A percentile compares a stretch with the other conserved stretches of the same genome.
phyloP scores from a whole-genome alignment of 345 rosid species.

The Euphorbia tirucalli region DNA sequence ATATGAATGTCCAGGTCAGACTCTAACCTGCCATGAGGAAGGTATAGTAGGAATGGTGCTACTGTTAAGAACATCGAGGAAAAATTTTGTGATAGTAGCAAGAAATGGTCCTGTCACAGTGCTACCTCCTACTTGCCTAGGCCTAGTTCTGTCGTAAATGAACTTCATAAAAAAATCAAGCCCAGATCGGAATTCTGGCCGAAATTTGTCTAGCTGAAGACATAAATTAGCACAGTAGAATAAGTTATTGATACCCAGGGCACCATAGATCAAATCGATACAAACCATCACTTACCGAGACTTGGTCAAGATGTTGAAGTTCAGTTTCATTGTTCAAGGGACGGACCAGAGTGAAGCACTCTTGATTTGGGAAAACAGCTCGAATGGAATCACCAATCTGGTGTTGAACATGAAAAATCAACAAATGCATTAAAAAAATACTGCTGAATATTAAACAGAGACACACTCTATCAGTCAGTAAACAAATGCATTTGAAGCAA shows the following conservation, averaged over 20 bases:
- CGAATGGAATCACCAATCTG: constrained; percentile 90
- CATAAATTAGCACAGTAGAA: constrained; percentile 9
- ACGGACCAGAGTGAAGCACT: constrained; percentile 85
- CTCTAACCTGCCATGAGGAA: constrained; percentile 94
- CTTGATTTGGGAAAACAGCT: constrained; percentile 89
- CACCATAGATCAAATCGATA: neutral
- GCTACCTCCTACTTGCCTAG: constrained; percentile 86
- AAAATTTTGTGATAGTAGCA: constrained; percentile 74
- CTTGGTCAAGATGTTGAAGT: constrained; percentile 72
- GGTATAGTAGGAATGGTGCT: constrained; percentile 90
- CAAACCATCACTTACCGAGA: constrained; percentile 19
- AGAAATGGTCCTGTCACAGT: constrained; percentile 87
- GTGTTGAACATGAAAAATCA: neutral
- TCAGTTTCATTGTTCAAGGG: constrained; percentile 88
- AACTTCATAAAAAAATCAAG: constrained; percentile 83
- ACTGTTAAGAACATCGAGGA: constrained; percentile 81
- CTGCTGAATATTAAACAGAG: neutral
- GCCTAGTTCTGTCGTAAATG: constrained; percentile 94
- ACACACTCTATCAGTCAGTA: constrained; percentile 14
- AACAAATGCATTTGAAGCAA: neutral
- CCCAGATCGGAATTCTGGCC: constrained; percentile 85
- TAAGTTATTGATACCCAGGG: constrained; percentile 8
- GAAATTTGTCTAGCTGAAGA: constrained; percentile 64
- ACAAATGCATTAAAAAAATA: neutral
- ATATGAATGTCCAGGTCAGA: constrained; percentile 19